A percentile compares a stretch with the other conserved stretches of the same genome.
These are phyloP conservation scores for Pyrenochaeta sp. DNA, from an alignment of 2,329 filamentous ascomycete species.

Conservation along the genomic window DNA sequence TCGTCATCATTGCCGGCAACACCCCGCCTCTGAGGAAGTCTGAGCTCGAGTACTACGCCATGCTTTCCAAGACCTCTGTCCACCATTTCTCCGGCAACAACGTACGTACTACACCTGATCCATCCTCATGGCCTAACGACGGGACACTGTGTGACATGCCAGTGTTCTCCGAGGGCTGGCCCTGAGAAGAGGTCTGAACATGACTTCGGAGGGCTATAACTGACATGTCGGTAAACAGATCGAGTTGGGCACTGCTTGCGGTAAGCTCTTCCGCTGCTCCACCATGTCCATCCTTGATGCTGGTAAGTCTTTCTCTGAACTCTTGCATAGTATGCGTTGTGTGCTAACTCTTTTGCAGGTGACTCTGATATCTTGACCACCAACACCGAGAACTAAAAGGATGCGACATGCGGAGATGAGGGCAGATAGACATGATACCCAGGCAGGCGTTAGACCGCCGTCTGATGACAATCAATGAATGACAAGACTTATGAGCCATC, in stretches of 20 bases:
- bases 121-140: constrained; percentile 51
- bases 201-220: constrained; percentile 88
- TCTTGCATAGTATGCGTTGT: not conserved
- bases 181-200: constrained; percentile 87
- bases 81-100: constrained; percentile 99
- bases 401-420: constrained; percentile 6
- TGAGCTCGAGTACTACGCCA: constrained; percentile 80
- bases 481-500: constrained; percentile 32
- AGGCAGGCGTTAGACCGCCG: constrained; percentile 26
- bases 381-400: constrained; percentile 58
- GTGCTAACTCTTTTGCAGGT: constrained; percentile 39
- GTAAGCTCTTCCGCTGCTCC: constrained; percentile 98
- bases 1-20: constrained; percentile 95
- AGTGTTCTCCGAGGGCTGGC: constrained; percentile 61
- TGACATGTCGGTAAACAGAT: constrained; percentile 75
- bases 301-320: constrained; percentile 58
- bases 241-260: constrained; percentile 96
- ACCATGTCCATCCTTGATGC: constrained; percentile 97
- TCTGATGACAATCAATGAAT: constrained; percentile 41
- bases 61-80: constrained; percentile 83
- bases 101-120: constrained; percentile 71
- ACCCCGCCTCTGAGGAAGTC: constrained; percentile 97
- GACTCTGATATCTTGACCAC: constrained; percentile 95
- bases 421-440: constrained; percentile 36
- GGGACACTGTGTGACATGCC: constrained; percentile 34